Base-by-base conservation (phyloP, 805 yeast genomes). In the Wickerhamiella occidentalis region DNA sequence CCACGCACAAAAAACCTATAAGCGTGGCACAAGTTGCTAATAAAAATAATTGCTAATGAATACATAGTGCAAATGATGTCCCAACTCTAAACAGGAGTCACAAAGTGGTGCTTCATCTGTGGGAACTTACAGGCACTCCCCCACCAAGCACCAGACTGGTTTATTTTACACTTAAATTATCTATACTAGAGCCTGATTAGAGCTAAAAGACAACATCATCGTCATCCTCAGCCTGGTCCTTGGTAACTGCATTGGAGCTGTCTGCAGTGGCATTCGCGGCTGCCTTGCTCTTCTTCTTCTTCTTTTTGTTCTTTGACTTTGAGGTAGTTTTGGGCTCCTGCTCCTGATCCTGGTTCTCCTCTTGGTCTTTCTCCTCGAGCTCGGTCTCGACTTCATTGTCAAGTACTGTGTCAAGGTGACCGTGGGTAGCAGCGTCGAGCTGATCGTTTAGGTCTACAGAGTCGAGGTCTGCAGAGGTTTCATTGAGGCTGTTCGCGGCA, bases 141-240 rank as follows among this genome's bases (percentile, higher is more conserved):
- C n/a, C n/a, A n/a, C n/a, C n/a, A n/a, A n/a, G n/a, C n/a, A n/a
- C n/a, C n/a, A n/a, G n/a, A n/a, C n/a, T n/a, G n/a, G n/a, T 13
- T 3, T 13, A 29, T 13, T 29, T 29, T 11, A 29, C 12, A 9
- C n/a, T 29, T 33, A 33, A 17, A 33, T 33, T 33, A 33, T 33
- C 19, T 17, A 33, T 33, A 33, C 18, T n/a, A 4, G 6, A 33
- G 19, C 19, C 18, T 33, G 8, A 11, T 33, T 6, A 15, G 11
- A 15, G 15, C 44, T 40, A 40, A 40, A 40, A 40, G 6, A 40
- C 44, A 13, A 40, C 44, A 25, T 40, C 42, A n/a, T 38, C 42
- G 26, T 38, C 44, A 22, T 40, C 44, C 17, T 40, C 44, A 23
- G 33, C 30, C 33, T 22, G 18, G 29, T 12, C 28, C 44, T 40